Base-by-base conservation (phyloP, 768 basidiomycete species). In the Hydnum rufescens region DNA sequence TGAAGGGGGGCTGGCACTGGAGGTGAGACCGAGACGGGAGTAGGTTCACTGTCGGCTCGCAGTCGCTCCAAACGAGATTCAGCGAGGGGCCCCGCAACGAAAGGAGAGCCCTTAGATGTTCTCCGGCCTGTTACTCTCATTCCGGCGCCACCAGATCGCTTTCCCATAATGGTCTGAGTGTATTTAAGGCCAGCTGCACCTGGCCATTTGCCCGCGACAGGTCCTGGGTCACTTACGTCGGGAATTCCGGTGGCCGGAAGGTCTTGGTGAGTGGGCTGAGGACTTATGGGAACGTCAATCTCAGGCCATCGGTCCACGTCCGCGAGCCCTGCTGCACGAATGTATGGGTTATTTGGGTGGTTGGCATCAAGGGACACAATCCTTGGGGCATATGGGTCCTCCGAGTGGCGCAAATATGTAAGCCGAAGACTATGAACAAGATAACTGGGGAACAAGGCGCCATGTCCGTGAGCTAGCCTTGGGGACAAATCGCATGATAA, bases 141-240 rank as follows among this genome's bases (percentile, higher is more conserved):
- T 0, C 90, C 90, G 1, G 82, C 62, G 0, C 73, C 83, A 3
- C 84, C 85, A 0, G 75, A 71, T 25, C 76, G 71, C 3, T 73
- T 72, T 3, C 78, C 86, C 72, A 90, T 79, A 60, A 95, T 93
- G 2, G 92, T 95, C 60, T 82, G 78, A 4, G 86, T 83, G 64
- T 92, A 81, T 61, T 81, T 84, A 57, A 95, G 71, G 13, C 73
- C 60, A 6, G 70, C 64, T 57, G 75, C 61, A 60, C 79, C 64
- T 18, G 49, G 53, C 31, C 51, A 54, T 22, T 29, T 52, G 26
- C 56, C 51, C 13, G 26, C 52, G 8, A 8, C 30, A 3, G n/a
- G 44, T 8, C 6, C 36, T 19, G 51, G 19, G 31, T 25, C 23
- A 26, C 29, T 51, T 42, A 25, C 49, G 49, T 51, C 36, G 22